A percentile compares a stretch with the other conserved stretches of the same genome.
Evolutionary conservation across 495 filamentous ascomycete genomes (phyloP).

Genomic region (Staphylotrichum tortipilum): DNA sequence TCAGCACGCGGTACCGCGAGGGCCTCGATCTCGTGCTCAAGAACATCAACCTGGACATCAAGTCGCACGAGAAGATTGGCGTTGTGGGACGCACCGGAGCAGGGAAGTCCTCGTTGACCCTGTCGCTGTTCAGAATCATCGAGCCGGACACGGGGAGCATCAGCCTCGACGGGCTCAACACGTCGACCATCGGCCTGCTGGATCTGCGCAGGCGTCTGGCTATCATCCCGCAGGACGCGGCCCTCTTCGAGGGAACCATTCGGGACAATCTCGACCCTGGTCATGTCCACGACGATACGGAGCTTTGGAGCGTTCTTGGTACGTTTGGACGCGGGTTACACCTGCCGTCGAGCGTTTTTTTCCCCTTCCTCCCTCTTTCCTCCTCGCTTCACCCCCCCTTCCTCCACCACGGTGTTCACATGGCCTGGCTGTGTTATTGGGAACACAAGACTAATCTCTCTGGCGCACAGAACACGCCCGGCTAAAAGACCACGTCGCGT

Average conservation of each 20-base stretch:
- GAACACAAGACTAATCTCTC: conserved; percentile 15
- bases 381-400: no score
- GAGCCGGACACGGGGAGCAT: conserved; percentile 75
- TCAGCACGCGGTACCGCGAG: conserved; percentile 84
- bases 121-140: conserved; percentile 93
- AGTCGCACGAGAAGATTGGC: conserved; percentile 94
- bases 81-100: conserved; percentile 95
- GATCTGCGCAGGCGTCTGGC: conserved; percentile 86
- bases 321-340: conserved; percentile 30
- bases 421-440: conserved; percentile 8
- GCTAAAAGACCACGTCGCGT: conserved; percentile 80
- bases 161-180: conserved; percentile 80
- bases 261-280: conserved; percentile 95
- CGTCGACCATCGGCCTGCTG: conserved; percentile 78
- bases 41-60: conserved; percentile 83
- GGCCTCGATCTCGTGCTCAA: conserved; percentile 88
- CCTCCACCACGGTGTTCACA: conserved; percentile 14
- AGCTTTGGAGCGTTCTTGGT: conserved; percentile 95
- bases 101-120: conserved; percentile 89
- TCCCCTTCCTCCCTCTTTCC: no score
- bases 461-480: conserved; percentile 70
- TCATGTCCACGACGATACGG: conserved; percentile 92
- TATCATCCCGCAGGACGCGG: conserved; percentile 97
- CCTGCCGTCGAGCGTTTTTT: not conserved
- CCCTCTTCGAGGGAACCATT: conserved; percentile 92